phyloP scores from a whole-genome alignment of 495 filamentous ascomycete genomes.

The Penicillium turbatum region DNA sequence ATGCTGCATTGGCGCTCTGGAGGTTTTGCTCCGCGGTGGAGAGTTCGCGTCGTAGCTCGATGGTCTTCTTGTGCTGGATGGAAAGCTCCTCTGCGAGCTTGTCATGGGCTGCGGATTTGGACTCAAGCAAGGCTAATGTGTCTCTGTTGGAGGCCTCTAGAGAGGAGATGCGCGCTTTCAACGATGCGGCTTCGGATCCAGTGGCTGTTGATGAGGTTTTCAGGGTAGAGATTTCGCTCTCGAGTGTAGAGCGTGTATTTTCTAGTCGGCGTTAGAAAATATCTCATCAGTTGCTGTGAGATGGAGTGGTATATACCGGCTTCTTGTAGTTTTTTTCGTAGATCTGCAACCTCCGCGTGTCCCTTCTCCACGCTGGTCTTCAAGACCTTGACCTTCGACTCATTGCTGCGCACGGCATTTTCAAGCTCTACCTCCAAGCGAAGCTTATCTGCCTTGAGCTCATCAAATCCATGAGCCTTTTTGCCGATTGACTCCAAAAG shows the following conservation, averaged over 20 bases:
- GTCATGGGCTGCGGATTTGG: constrained; percentile 84
- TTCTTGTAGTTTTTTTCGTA: constrained; percentile 71
- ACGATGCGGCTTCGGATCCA: constrained; percentile 66
- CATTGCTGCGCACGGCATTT: constrained; percentile 72
- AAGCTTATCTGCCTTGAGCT: constrained; percentile 75
- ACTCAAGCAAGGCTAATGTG: constrained; percentile 78
- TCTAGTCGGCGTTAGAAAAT: constrained; percentile 44
- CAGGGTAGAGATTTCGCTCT: constrained; percentile 75
- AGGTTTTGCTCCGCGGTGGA: constrained; percentile 73
- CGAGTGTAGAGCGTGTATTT: constrained; percentile 58
- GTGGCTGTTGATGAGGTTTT: constrained; percentile 72
- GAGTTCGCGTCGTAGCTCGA: constrained; percentile 76
- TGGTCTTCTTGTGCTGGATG: constrained; percentile 78
- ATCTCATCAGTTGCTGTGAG: not conserved
- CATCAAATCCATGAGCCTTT: constrained; percentile 77
- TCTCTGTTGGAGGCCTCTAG: constrained; percentile 91
- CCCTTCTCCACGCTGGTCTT: constrained; percentile 77
- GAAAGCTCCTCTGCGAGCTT: constrained; percentile 80
- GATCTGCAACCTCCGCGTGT: constrained; percentile 69
- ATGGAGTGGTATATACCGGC: constrained; percentile 56
- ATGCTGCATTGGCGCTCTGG: constrained; percentile 72
- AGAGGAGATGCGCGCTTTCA: constrained; percentile 74
- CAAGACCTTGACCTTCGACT: constrained; percentile 74
- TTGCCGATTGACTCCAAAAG: constrained; percentile 62
- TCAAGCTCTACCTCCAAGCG: constrained; percentile 89